Evolutionary conservation across 2,329 filamentous ascomycete genomes (phyloP).

Genomic region (Colletotrichum lini): DNA sequence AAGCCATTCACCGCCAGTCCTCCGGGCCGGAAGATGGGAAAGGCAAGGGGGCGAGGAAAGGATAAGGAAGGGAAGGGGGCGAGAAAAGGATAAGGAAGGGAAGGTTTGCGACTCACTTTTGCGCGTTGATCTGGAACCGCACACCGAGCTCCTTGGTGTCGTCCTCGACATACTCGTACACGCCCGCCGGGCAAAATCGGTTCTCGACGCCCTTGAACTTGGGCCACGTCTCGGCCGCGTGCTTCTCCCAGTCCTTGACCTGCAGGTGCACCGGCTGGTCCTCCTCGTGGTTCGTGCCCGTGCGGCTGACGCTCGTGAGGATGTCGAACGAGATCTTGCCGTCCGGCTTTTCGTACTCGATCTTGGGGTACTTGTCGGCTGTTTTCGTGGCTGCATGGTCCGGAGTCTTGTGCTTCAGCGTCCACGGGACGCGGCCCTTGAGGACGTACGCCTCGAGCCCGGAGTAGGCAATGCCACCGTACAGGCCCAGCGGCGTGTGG

Average conservation of each 20-base stretch:
- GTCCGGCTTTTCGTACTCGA: slow-evolving; percentile 97
- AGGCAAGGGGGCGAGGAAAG: not conserved
- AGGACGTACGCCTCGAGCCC: slow-evolving; percentile 91
- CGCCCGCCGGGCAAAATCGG: slow-evolving; percentile 95
- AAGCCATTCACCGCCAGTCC: not conserved
- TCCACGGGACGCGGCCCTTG: slow-evolving; percentile 91
- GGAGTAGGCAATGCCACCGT: slow-evolving; percentile 92
- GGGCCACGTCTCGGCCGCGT: slow-evolving; percentile 87
- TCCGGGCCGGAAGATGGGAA: slow-evolving; percentile 4
- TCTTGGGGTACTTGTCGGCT: slow-evolving; percentile 86
- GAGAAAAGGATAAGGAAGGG: not conserved
- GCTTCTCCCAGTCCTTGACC: slow-evolving; percentile 94
- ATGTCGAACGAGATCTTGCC: slow-evolving; percentile 97
- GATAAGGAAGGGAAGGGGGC: not conserved
- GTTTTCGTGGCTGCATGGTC: slow-evolving; percentile 86
- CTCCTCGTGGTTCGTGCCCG: slow-evolving; percentile 98
- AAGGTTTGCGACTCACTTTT: slow-evolving; percentile 81
- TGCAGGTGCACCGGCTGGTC: slow-evolving; percentile 97
- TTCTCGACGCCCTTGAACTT: slow-evolving; percentile 94
- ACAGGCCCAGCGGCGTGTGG: slow-evolving; percentile 87
- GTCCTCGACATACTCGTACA: slow-evolving; percentile 99
- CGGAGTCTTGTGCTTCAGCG: slow-evolving; percentile 83
- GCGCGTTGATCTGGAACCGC: slow-evolving; percentile 96
- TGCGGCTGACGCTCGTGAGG: slow-evolving; percentile 92
- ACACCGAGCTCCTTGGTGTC: slow-evolving; percentile 88